Percentiles rank a stretch among this genome's conserved stretches.
phyloP scores from a whole-genome alignment of 352 stramenopile genomes.

The Phytophthora parvispora region DNA sequence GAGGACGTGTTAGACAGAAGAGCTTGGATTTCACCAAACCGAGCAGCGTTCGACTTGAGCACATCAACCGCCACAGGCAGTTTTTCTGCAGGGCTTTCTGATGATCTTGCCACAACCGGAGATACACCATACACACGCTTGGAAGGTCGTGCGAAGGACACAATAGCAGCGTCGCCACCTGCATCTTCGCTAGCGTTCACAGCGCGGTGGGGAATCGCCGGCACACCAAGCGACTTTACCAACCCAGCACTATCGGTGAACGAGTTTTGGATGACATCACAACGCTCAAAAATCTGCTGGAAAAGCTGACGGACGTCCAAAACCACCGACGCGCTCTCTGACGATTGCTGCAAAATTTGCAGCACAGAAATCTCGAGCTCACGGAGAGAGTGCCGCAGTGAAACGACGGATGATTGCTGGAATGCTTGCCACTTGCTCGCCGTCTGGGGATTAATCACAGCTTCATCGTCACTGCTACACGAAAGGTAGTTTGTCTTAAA shows the following conservation, averaged over 20 bases:
- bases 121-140: conserved; percentile 80
- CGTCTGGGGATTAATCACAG: conserved; percentile 26
- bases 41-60: conserved; percentile 40
- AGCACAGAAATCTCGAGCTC: conserved; percentile 76
- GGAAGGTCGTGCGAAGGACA: conserved; percentile 64
- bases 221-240: conserved; percentile 57
- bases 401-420: conserved; percentile 51
- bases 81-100: not conserved
- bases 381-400: conserved; percentile 61
- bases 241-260: conserved; percentile 37
- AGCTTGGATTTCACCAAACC: conserved; percentile 46
- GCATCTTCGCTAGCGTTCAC: conserved; percentile 59
- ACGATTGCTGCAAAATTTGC: conserved; percentile 53
- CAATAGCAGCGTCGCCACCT: conserved; percentile 51
- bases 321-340: conserved; percentile 26
- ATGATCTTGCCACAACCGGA: conserved; percentile 36
- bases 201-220: conserved; percentile 60
- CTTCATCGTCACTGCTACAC: not conserved
- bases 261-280: conserved; percentile 39
- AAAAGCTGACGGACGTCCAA: conserved; percentile 31
- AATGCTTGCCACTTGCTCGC: conserved; percentile 68
- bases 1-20: conserved; percentile 34
- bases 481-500: conserved; percentile 48
- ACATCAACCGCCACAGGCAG: conserved; percentile 41
- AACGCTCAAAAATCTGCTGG: conserved; percentile 42